Conservation (phyloP, 352 stramenopile species). For the Globisporangium radiosum region DNA sequence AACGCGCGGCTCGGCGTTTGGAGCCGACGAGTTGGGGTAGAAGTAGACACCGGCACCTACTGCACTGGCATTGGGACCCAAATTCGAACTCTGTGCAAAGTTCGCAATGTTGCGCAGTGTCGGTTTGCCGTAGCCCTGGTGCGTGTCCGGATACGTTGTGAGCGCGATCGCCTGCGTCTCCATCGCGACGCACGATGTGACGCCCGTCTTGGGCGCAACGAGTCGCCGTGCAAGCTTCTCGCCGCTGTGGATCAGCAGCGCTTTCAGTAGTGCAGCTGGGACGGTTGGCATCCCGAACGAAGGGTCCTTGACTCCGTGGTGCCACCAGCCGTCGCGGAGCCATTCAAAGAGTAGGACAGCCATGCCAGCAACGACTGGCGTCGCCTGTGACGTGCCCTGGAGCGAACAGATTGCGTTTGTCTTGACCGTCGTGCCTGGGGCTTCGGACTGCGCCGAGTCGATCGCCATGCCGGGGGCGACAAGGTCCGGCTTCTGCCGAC, state of each 20-base stretch:
- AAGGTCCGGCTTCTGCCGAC: slow-evolving; percentile 84
- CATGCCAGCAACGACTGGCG: slow-evolving; percentile 62
- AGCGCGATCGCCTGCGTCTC: slow-evolving; percentile 21
- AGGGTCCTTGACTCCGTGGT: slow-evolving; percentile 45
- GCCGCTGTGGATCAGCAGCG: slow-evolving; percentile 73
- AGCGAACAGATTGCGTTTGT: slow-evolving; percentile 56
- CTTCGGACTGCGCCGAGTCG: slow-evolving; percentile 60
- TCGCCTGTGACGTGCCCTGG: slow-evolving; percentile 75
- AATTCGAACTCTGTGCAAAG: slow-evolving; percentile 23
- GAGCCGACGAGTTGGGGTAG: slow-evolving; percentile 35
- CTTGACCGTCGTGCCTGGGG: slow-evolving; percentile 45
- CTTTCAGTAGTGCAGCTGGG: slow-evolving; percentile 67
- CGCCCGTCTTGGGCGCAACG: slow-evolving; percentile 23
- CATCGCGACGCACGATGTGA: slow-evolving; percentile 44
- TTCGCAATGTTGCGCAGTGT: slow-evolving; percentile 75
- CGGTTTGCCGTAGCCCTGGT: slow-evolving; percentile 77
- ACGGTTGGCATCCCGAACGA: slow-evolving; percentile 47
- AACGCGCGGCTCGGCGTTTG: slow-evolving; percentile 46
- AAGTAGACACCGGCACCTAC: slow-evolving; percentile 39
- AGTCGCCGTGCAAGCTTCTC: slow-evolving; percentile 50
- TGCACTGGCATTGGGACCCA: slow-evolving; percentile 3
- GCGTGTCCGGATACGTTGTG: slow-evolving; percentile 57
- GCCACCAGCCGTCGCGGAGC: slow-evolving; percentile 79
- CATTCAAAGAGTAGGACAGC: slow-evolving; percentile 75
- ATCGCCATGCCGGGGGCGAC: slow-evolving; percentile 81